Base-by-base conservation (phyloP, 1,139 yeast species). In the Scheffersomyces lignicola region DNA sequence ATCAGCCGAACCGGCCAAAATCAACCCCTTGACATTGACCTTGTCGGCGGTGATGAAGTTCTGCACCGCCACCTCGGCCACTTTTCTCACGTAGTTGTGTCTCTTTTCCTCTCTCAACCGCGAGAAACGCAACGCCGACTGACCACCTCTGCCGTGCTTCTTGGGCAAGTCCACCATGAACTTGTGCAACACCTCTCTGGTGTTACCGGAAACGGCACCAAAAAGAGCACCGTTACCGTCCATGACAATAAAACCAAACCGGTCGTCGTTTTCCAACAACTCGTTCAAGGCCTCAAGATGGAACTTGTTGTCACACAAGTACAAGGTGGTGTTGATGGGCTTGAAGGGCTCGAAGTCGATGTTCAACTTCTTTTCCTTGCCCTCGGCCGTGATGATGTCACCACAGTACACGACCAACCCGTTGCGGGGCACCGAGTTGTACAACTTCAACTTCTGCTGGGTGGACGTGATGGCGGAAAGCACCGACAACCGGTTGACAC, bases 141-240 rank as follows among this genome's bases (percentile, higher is more conserved):
- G 98, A 83, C 98, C 98, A 85, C 98, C 98, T 77, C 98, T 86
- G 54, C 98, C 98, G 74, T 92, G 98, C 86, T 92, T 92, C 73
- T 92, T 92, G 51, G 98, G 98, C 56, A 92, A 76, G 64, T 92
- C 98, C 40, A 92, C 98, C 3, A 96, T 84, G 68, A 92, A 92
- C 65, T 92, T 92, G 66, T 92, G 96, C 58, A 92, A 73, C 34
- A 92, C 86, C 47, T 94, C 97, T 73, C 98, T 83, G 34, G 96
- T 90, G 70, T 92, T 92, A 62, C 98, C 98, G 34, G 95, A 80
- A 36, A 92, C 80, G n/a, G 95, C 78, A 65, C 98, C 98, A 53
- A 92, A 92, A 48, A 92, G 73, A 4, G 97, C 87, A 41, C 98
- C 98, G 62, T 89, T 89, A 87, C 98, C 98, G 66, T 92, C 98